phyloP scores from a whole-genome alignment of 306 rosid species.

The Lathyrus tuberosus region DNA sequence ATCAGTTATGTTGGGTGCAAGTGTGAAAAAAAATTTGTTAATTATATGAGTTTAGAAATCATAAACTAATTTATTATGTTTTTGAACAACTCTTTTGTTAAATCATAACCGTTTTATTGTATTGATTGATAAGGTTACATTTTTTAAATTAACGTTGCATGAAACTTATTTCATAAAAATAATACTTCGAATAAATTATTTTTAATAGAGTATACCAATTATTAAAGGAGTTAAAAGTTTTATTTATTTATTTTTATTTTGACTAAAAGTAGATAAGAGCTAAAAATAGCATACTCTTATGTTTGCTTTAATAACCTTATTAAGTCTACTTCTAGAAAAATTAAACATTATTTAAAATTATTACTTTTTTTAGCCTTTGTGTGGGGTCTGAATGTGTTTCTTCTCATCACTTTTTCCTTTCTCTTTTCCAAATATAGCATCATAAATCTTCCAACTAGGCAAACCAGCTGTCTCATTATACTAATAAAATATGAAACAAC shows the following conservation, averaged over 20 bases:
- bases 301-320: not conserved
- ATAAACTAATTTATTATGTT: too few relatives aligned
- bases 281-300: not conserved
- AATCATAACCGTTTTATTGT: too few relatives aligned
- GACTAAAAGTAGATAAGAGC: not conserved
- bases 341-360: not conserved
- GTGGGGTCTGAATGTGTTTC: not conserved
- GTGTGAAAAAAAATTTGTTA: too few relatives aligned
- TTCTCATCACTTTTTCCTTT: constrained; percentile 29
- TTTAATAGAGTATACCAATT: too few relatives aligned
- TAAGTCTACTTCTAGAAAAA: not conserved
- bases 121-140: too few relatives aligned
- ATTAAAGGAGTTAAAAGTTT: not conserved
- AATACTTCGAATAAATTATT: too few relatives aligned
- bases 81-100: too few relatives aligned
- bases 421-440: constrained; percentile 21
- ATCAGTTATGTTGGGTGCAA: too few relatives aligned
- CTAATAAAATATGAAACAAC: too few relatives aligned
- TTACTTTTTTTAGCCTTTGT: not conserved
- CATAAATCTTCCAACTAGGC: not conserved
- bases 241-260: not conserved
- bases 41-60: too few relatives aligned
- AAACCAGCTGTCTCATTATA: constrained; percentile 46
- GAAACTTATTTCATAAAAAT: too few relatives aligned
- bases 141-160: too few relatives aligned